phyloP scores from a whole-genome alignment of 2,329 filamentous ascomycete species.

The Chrysosporium queenslandicum region DNA sequence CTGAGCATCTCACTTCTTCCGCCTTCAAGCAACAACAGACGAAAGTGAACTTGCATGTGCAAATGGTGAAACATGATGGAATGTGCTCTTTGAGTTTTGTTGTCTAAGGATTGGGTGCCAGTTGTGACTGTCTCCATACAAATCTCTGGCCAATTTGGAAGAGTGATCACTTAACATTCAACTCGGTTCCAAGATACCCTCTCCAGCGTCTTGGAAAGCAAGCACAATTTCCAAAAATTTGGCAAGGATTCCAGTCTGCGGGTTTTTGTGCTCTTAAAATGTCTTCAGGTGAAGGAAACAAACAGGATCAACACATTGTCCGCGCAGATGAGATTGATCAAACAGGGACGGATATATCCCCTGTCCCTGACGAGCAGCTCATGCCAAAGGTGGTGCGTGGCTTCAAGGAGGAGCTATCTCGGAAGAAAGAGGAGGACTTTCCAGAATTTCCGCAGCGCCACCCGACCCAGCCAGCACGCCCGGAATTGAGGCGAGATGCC shows the following conservation, averaged over 20 bases:
- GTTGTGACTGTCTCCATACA: background rate
- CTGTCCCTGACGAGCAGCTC: conserved; percentile 37
- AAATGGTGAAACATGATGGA: background rate
- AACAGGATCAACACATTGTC: conserved; percentile 34
- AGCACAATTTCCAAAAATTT: too few species aligned
- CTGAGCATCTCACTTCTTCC: background rate
- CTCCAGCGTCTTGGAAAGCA: too few species aligned
- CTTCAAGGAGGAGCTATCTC: conserved; percentile 22
- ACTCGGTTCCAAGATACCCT: background rate
- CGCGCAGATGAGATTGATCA: conserved; percentile 43
- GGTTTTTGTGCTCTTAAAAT: too few species aligned
- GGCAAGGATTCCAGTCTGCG: too few species aligned
- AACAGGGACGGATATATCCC: conserved; percentile 38
- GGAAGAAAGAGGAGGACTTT: conserved; percentile 14
- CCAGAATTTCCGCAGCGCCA: conserved; percentile 17
- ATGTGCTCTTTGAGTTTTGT: background rate
- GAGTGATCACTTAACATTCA: too few species aligned
- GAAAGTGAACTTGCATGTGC: background rate
- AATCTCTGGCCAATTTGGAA: too few species aligned
- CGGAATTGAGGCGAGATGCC: conserved; percentile 30
- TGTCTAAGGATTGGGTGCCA: background rate
- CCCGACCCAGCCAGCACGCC: conserved; percentile 22
- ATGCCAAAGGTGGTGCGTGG: conserved; percentile 34
- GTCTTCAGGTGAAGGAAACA: conserved; percentile 2
- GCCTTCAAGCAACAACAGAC: background rate